Base-by-base conservation (phyloP, 169 alveolate species). In the Plasmodium fragile region DNA sequence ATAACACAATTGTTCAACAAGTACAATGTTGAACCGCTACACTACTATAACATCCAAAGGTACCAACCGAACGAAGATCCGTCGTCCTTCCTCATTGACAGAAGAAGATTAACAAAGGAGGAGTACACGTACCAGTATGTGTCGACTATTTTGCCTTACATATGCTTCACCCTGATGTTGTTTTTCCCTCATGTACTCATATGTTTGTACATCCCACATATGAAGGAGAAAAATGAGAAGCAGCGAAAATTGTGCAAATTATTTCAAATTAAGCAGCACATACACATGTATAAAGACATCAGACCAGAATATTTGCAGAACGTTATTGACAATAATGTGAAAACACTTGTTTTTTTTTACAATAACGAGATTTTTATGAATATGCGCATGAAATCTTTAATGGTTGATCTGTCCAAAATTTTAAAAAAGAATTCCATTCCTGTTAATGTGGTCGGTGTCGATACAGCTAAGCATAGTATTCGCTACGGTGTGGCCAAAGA, bases 121-220 rank as follows among this genome's bases (percentile, higher is more conserved):
- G 93, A 85, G 53, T 85, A 85, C 43, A 85, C 43, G 5, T 85
- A 85, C 65, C 93, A 85, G 65, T 85, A 73, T 85, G 69, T 85
- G 7, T 85, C 93, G 22, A 75, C 85, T 13, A 75, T 75, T 16
- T 85, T 85, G 32, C 93, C 93, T n/a, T 85, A 85, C 80, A 73
- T 85, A 85, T 85, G 93, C 65, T 85, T 85, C 69, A 53, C 85
- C 13, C 79, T 85, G 18, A 85, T 85, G 93, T 16, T 85, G 79
- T 85, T 85, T 28, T 85, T 85, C 16, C 93, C 93, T 6, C 93
- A 85, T 43, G 36, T 75, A 41, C 79, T 85, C 70, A 85, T 85
- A 85, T 85, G 82, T 34, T 85, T 85, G 36, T 85, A 73, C 45
- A 85, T 85, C 25, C 93, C 93, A n/a, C 43, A 85, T 85, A 53